Evolutionary conservation across 345 rosid genomes (phyloP), one percentile per base, ranked within the genome.

Genomic region (Rhizophora mangle): DNA sequence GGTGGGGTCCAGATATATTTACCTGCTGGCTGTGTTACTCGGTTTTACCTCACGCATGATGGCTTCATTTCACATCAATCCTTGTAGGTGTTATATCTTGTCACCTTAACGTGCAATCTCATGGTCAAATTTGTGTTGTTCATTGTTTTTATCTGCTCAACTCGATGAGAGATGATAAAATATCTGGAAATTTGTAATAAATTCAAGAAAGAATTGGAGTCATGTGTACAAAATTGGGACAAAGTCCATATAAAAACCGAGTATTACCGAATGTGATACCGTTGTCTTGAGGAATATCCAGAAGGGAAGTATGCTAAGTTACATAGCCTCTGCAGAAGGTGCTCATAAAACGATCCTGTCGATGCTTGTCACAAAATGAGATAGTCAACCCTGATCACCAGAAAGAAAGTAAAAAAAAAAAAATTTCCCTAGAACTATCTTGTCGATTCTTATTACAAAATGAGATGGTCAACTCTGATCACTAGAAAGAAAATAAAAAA

Each of bases 301-400:
- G 63, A 58, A 64, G 26, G 64, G 78, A 74, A 64, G 59, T 64
- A 31, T 6, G 61, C 2, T 64, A 74, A 51, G 8, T 32, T 32
- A 6, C 10, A 69, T 32, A 46, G 78, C 68, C 31, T 54, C 73
- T 19, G 69, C 78, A 43, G 78, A 74, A 74, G 73, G 78, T 58
- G 64, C 31, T 65, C 37, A 16, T 54, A 27, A 18, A 39, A 22
- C 32, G 16, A 22, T 56, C 9, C 32, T 3, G 5, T 5, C 32
- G 5, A 31, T 3, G 32, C 32, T 31, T 31, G 3, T 31, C 3
- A 31, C 32, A 52, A 19, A 52, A 19, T 52, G 55, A 8, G 55
- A 21, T 1, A 16, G 55, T 8, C 8, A 8, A 52, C 21, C 21
- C 26, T n/a, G 4, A 54, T 54, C n/a, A 21, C 43, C 9, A 37